Base-by-base conservation (phyloP, 306 rosid genomes). In the Trifolium fragiferum region DNA sequence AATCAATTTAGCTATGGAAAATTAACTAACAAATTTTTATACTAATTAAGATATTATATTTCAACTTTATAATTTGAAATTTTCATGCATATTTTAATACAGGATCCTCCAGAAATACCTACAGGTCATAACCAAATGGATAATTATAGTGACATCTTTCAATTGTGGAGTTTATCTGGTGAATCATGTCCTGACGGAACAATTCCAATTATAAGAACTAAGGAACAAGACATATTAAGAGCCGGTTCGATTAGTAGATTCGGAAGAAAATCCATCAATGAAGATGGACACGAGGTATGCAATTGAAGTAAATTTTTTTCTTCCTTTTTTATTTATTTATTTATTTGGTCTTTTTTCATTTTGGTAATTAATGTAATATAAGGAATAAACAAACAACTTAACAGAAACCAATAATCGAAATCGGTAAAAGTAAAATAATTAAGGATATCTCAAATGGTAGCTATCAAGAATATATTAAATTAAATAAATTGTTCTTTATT, bases 171-270 rank as follows among this genome's bases (percentile, higher is more conserved):
- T 14, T 65, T 70, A n/a, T 85, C 90, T 5, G 98, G 93, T 1
- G 88, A 88, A 40, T 80, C 85, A 20, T 93, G 98, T 44, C 96
- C 97, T 0, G 91, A 85, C 74, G 97, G 98, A 68, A 88, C 96
- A 4, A 66, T 93, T 44, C 97, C 98, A 21, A 84, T 93, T 1
- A 80, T 20, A 50, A 50, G 57, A 50, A 16, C 18, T 15, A 49
- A n/a, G n/a, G 19, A 49, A 49, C 10, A 50, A 35, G 97, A 93
- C 61, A 77, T 93, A 74, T 44, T 44, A 44, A 44, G 50, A 44
- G n/a, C 50, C 0, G 16, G 15, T 0, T 12, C 50, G 4, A 44
- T 44, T 44, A 44, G 50, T 14, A 83, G 84, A 84, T 89, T 81
- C 81, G 96, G 97, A 82, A 88, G 88, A 79, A 93, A 89, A 44